phyloP scores from a whole-genome alignment of 306 rosid species.

The Carpinus viminea region DNA sequence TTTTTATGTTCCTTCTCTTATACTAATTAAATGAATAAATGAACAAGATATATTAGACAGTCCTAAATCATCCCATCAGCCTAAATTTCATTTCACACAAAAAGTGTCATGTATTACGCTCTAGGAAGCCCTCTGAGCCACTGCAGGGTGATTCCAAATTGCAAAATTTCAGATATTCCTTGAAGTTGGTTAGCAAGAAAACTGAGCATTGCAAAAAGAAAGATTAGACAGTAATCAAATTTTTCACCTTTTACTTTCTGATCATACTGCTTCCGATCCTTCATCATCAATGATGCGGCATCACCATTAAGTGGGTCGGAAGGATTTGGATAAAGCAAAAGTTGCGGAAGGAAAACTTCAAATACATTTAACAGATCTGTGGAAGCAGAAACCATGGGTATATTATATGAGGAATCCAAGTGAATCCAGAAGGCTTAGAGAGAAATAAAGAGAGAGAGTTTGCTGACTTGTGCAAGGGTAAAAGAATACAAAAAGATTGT shows the following conservation, averaged over 20 bases:
- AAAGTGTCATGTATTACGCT: not conserved
- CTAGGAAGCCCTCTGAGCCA: not conserved
- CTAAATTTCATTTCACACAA: conserved; percentile 8
- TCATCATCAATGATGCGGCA: conserved; percentile 96
- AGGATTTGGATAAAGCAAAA: conserved; percentile 95
- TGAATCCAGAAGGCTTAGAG: not conserved
- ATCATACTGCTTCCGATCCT: conserved; percentile 76
- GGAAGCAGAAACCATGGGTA: conserved; percentile 31
- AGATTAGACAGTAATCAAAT: not conserved
- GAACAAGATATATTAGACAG: not conserved
- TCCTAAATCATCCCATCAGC: not conserved
- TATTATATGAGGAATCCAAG: conserved; percentile 12
- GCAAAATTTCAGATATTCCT: not conserved
- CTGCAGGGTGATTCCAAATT: not conserved
- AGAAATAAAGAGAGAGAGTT: not conserved
- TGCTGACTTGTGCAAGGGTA: not conserved
- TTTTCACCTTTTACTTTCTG: conserved; percentile 89
- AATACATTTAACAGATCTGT: conserved; percentile 93
- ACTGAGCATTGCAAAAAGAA: not conserved
- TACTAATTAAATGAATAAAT: not conserved
- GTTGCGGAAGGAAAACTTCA: conserved; percentile 98
- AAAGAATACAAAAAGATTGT: not conserved
- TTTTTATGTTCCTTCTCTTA: not conserved
- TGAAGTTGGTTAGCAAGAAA: not conserved
- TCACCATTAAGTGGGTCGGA: conserved; percentile 98